A percentile compares a stretch with the other conserved stretches of the same genome.
Conservation (phyloP, 2,329 filamentous ascomycete genomes). For the Xylaria hypoxylon region DNA sequence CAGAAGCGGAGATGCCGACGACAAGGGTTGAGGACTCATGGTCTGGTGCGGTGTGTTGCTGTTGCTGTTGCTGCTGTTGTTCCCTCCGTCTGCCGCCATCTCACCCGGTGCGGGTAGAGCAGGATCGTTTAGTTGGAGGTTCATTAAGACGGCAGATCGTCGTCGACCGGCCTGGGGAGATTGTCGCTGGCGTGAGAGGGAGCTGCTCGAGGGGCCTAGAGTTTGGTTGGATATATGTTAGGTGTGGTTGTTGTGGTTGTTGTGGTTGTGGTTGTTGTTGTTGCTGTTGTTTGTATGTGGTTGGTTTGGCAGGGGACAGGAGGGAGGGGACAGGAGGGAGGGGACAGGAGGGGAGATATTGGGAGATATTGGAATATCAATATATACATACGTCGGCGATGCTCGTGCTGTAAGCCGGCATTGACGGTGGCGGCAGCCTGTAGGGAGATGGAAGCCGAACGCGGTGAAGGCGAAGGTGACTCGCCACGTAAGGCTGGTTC, state of each 20-base stretch:
- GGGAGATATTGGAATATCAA: neutral
- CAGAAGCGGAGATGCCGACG: slow-evolving; percentile 61
- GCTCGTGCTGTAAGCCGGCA: slow-evolving; percentile 76
- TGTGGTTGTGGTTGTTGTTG: too few relatives aligned
- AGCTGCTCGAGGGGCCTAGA: slow-evolving; percentile 65
- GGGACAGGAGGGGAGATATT: too few relatives aligned
- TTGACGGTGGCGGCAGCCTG: slow-evolving; percentile 83
- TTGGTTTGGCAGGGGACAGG: too few relatives aligned
- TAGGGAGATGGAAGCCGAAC: slow-evolving; percentile 76
- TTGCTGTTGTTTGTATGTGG: too few relatives aligned
- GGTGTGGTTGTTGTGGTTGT: neutral
- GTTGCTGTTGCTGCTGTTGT: slow-evolving; percentile 34
- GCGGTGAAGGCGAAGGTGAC: slow-evolving; percentile 70
- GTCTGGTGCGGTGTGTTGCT: slow-evolving; percentile 45
- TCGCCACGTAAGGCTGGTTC: slow-evolving; percentile 52
- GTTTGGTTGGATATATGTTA: neutral
- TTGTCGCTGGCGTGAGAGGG: slow-evolving; percentile 59
- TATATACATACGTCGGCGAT: slow-evolving; percentile 63
- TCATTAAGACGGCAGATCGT: slow-evolving; percentile 77
- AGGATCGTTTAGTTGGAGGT: slow-evolving; percentile 79
- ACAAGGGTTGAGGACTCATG: slow-evolving; percentile 60
- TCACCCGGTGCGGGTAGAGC: slow-evolving; percentile 75
- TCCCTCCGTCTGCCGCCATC: slow-evolving; percentile 65
- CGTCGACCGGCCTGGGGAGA: slow-evolving; percentile 67
- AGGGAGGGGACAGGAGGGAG: too few relatives aligned